Conservation (phyloP, 768 basidiomycete species). For the Russula sp. region DNA sequence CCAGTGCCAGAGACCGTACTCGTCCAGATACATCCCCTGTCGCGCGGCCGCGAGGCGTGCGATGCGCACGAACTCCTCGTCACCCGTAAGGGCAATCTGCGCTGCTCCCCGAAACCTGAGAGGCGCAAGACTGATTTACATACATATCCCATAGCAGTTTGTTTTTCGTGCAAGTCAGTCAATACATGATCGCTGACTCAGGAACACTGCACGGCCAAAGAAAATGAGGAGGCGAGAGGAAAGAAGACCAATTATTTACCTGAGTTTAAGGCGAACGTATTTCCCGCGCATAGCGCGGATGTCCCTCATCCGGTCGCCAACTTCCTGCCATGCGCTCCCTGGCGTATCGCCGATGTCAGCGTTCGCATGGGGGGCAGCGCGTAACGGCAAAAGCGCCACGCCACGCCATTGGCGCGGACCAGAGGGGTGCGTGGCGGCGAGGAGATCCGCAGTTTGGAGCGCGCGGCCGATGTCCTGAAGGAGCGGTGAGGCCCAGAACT, state of each 20-base stretch:
- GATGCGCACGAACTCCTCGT: conserved; percentile 39
- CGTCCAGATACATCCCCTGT: conserved; percentile 46
- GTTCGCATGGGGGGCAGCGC: neutral
- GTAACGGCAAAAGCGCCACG: conserved; percentile 41
- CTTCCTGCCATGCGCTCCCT: conserved; percentile 27
- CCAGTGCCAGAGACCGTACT: conserved; percentile 63
- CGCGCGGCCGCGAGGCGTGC: conserved; percentile 37
- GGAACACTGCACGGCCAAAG: neutral
- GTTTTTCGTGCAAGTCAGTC: neutral
- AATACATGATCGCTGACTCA: neutral
- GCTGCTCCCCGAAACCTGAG: conserved; percentile 46
- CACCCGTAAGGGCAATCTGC: conserved; percentile 49
- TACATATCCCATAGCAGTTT: neutral
- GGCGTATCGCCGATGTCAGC: neutral
- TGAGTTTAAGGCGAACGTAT: conserved; percentile 24
- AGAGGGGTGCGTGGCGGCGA: conserved; percentile 32
- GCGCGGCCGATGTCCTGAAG: conserved; percentile 35
- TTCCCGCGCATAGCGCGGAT: conserved; percentile 24
- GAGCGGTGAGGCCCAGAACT: conserved; percentile 24
- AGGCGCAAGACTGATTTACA: conserved; percentile 36
- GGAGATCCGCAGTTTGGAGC: conserved; percentile 39
- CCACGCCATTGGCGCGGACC: conserved; percentile 43
- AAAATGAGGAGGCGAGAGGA: neutral
- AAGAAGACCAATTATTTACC: conserved; percentile 11
- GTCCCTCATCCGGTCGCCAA: conserved; percentile 24